Evolutionary conservation across 352 stramenopile genomes (phyloP), one percentile per base, ranked within the genome.

Genomic region (Plasmopara viticola): DNA sequence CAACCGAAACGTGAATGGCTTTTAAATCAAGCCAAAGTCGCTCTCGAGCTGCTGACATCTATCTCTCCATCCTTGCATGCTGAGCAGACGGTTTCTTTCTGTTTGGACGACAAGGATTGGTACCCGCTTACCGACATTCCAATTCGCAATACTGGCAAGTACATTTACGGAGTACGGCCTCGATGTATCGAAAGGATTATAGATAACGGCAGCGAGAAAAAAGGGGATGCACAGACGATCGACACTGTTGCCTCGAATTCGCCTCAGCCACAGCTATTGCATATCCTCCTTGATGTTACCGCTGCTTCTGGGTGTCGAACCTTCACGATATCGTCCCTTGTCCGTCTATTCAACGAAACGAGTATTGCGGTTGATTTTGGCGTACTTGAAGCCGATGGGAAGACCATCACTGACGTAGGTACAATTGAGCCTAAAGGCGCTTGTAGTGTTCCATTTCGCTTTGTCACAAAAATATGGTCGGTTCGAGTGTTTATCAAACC

Each of bases 41-140:
- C 83, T 13, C 55, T 94, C 0, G 83, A 90, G 56, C 35, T 94
- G n/a, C 72, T 79, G 1, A 82, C 74, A 2, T 70, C 72, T 1
- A 83, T 87, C 18, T 85, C 85, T 46, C 67, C 80, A 28, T 83
- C 80, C 0, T 51, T 91, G 9, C 68, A 70, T 29, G 74, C 80
- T 5, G 80, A 94, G 33, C 78, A 91, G 50, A 85, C 76, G 0
- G 61, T 94, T 13, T 85, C 77, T 4, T 90, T 94, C 35, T 83
- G 64, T 44, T 91, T 72, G 74, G 76, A 68, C 13, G 59, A 90
- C 17, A 73, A 76, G 10, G 57, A 72, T 5, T 94, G 83, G 83
- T 60, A 88, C 45, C 81, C 83, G 2, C 42, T 94, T 0, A 90
- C 74, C 5, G 78, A 91, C 30, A 74, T 94, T 15, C 74, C 79